Base-by-base conservation (phyloP, 108 stramenopile species). In the Licmophora abbreviata region DNA sequence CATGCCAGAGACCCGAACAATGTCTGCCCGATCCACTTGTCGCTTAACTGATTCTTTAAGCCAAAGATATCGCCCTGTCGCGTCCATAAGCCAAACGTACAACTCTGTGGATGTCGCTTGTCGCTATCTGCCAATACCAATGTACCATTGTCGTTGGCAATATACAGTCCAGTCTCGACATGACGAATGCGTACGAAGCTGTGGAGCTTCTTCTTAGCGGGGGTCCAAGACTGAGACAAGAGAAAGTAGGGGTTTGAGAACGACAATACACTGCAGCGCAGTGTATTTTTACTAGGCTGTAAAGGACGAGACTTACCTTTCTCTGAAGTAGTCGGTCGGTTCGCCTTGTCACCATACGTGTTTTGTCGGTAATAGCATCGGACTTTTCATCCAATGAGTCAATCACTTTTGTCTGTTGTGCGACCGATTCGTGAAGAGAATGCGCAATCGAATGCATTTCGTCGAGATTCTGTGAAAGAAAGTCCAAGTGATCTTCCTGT, bases 321-420 rank as follows among this genome's bases (percentile, higher is more conserved):
- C 63, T 62, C 31, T 74, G 74, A 32, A 59, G 61, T 17, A 81
- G 29, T 28, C 66, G 68, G 54, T 81, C 75, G 17, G 79, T 68
- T 1, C 75, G 50, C 14, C 79, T 54, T 12, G 69, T 77, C 23
- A 76, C 72, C 40, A 59, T 47, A 44, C 64, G 69, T n/a, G 69
- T 53, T 57, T 77, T 71, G 51, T 65, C 66, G 2, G 50, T 32
- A 24, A 76, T 59, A 15, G 46, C 47, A 3, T 81, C 79, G 15
- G 63, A 46, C 33, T 71, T 69, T 29, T 4, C 37, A 31, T 73
- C 72, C 26, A 81, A 43, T 0, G 64, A 51, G 9, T 69, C 64
- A n/a, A 76, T 22, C 8, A 58, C 54, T 9, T 71, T 51, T 20
- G 47, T 42, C n/a, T 76, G 75, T 23, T 59, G 28, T 8, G 36